Conservation (phyloP, 371 early-diverging fungal genomes). For the Fennellomyces sp. region DNA sequence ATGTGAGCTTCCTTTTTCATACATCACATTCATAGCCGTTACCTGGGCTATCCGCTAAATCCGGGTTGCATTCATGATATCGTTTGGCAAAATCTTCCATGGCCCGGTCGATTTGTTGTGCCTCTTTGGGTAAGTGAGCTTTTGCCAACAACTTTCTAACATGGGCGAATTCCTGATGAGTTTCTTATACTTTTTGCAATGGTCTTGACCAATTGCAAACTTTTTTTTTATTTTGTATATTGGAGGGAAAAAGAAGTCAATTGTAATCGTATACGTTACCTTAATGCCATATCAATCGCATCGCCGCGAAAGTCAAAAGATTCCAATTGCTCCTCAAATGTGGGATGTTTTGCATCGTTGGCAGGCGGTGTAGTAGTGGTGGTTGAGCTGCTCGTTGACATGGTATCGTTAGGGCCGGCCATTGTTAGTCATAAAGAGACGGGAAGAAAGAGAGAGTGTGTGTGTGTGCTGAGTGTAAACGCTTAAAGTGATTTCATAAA, state of each 20-base stretch:
- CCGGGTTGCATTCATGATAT: slow-evolving; percentile 78
- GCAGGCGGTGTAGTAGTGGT: neutral
- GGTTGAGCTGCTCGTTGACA: too few species aligned
- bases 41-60: slow-evolving; percentile 66
- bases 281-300: slow-evolving; percentile 74
- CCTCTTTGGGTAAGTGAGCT: slow-evolving; percentile 86
- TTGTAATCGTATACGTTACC: slow-evolving; percentile 34
- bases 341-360: neutral
- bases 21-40: slow-evolving; percentile 1
- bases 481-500: too few species aligned
- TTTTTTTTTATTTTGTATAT: neutral
- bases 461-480: too few species aligned
- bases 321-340: slow-evolving; percentile 51
- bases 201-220: too few species aligned
- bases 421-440: too few species aligned
- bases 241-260: neutral
- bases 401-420: too few species aligned
- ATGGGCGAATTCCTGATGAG: neutral
- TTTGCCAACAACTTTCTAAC: slow-evolving; percentile 71
- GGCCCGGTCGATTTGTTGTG: slow-evolving; percentile 91
- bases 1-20: too few species aligned
- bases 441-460: too few species aligned
- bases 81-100: slow-evolving; percentile 81
- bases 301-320: slow-evolving; percentile 69
- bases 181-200: too few species aligned